Base-by-base conservation (phyloP, 768 basidiomycete species). In the Naganishia onofrii region DNA sequence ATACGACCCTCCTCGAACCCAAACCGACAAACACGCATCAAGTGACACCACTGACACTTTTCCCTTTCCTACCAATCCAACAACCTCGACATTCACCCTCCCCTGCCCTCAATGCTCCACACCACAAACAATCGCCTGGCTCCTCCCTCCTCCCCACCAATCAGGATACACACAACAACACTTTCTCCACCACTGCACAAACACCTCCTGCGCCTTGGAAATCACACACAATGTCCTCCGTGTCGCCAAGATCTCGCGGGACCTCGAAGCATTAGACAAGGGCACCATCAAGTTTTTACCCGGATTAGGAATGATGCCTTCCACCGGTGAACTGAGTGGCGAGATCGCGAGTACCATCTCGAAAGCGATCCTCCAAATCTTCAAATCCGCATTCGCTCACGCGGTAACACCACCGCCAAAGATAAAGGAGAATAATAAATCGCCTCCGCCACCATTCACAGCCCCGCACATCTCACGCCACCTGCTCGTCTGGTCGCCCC, bases 71-170 rank as follows among this genome's bases (percentile, higher is more conserved):
- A 29, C 54, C 26, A 21, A 48, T 13, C 44, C 31, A 42, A 19
- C n/a, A 31, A 42, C 38, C 6, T 9, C 56, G 9, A 51, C 57
- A 23, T 36, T 60, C 44, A 31, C 13, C 3, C 26, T 69, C n/a
- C 1, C 68, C 23, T 69, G 68, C 36, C 68, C 68, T 12, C 56
- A 38, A 32, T 69, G 68, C 56, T 69, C 48, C 36, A 63, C 58
- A 15, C 3, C 8, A 13, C 3, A 48, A 17, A 0, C 17, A n/a
- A 31, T 57, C 28, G 28, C 36, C 8, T 57, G 54, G 56, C 15
- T 69, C 44, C 31, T 13, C 23, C 29, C 29, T 23, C 57, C 8
- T 13, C 28, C 19, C 0, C 38, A 19, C 55, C 46, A 10, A 60
- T 6, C n/a, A n/a, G 70, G 70, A 23, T 71, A 51, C 57, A 29